Evolutionary conservation across 768 basidiomycete genomes (phyloP).

Genomic region (Leccinum subgranulosum): DNA sequence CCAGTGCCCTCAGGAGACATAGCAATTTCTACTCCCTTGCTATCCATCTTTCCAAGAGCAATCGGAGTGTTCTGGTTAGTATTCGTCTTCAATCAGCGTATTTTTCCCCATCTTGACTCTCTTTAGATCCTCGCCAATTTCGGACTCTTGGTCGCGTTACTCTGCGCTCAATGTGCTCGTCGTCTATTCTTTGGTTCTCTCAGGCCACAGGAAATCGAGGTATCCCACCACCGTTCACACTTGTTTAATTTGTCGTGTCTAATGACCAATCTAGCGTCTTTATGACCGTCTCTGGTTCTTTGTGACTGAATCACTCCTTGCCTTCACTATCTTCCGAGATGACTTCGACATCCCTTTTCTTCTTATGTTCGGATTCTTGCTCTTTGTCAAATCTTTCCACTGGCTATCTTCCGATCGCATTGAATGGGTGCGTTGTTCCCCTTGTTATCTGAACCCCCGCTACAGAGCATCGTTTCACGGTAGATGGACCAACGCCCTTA

Average conservation of each 20-base stretch:
- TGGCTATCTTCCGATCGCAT: constrained; percentile 95
- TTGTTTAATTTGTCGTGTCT: neutral
- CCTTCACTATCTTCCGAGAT: constrained; percentile 96
- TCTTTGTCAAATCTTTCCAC: constrained; percentile 97
- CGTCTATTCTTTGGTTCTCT: constrained; percentile 89
- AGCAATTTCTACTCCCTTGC: constrained; percentile 94
- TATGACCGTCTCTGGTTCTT: constrained; percentile 98
- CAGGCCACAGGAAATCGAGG: constrained; percentile 89
- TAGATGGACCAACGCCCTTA: constrained; percentile 98
- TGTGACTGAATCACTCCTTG: constrained; percentile 92
- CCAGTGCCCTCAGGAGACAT: constrained; percentile 76
- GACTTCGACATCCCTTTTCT: constrained; percentile 92
- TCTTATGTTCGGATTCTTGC: constrained; percentile 89
- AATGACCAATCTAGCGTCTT: constrained; percentile 61
- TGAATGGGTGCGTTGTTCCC: constrained; percentile 74
- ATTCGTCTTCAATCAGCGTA: neutral
- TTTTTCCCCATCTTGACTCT: constrained; percentile 1
- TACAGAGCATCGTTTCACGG: constrained; percentile 5
- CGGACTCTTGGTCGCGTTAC: constrained; percentile 69
- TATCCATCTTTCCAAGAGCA: constrained; percentile 90
- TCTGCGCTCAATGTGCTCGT: constrained; percentile 76
- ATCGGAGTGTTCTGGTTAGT: constrained; percentile 85
- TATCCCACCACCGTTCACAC: constrained; percentile 32
- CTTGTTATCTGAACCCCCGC: neutral
- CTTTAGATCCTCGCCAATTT: constrained; percentile 88